These are phyloP conservation scores for Coemansia sp. DNA, from an alignment of 192 early-diverging fungal species.

Conservation along the genomic window DNA sequence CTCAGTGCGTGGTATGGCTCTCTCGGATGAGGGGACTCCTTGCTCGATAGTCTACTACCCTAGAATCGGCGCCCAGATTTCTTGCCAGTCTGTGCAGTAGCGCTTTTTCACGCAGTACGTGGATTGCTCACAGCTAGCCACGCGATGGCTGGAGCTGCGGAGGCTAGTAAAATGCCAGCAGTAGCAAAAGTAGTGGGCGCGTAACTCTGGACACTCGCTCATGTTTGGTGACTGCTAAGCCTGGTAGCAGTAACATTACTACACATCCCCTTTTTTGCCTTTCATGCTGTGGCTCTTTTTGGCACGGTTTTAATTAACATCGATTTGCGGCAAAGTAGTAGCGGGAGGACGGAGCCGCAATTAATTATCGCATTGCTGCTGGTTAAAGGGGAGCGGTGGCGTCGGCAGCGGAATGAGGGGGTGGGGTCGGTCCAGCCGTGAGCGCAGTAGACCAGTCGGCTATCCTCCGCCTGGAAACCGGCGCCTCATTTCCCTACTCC, in stretches of 20 bases:
- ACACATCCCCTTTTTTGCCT: background rate
- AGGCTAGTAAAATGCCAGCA: background rate
- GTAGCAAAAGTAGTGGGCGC: background rate
- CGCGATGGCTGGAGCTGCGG: background rate
- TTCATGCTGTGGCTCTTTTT: background rate
- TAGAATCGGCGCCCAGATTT: background rate
- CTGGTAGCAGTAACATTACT: background rate
- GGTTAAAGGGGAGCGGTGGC: background rate
- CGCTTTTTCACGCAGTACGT: background rate
- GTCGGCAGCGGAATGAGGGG: background rate
- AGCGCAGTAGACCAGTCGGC: background rate
- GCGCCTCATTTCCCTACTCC: background rate
- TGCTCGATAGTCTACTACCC: background rate
- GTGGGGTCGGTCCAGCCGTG: background rate
- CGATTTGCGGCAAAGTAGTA: background rate
- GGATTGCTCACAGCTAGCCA: background rate
- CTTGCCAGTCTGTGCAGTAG: background rate
- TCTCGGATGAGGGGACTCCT: background rate
- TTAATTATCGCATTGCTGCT: background rate
- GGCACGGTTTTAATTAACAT: background rate
- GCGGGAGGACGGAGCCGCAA: background rate
- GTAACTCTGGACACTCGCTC: background rate
- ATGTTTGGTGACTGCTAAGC: conserved; percentile 2
- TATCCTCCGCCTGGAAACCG: background rate
- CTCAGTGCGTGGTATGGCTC: too few relatives aligned